Conservation (phyloP, 2,329 filamentous ascomycete species). For the Lasiodiplodia theobromae region DNA sequence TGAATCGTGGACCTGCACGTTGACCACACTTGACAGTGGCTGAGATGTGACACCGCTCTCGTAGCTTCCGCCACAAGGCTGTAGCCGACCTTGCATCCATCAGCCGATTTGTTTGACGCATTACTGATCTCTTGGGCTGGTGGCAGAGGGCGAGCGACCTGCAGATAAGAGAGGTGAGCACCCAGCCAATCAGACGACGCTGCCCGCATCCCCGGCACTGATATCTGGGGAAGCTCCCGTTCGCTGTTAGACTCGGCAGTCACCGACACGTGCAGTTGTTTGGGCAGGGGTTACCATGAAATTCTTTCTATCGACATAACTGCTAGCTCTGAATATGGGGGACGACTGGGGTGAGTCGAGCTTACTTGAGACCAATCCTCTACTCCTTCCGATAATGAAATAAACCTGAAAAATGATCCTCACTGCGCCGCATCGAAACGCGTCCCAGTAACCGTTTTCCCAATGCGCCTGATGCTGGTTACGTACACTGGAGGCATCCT, state of each 20-base stretch:
- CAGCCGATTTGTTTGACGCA: slow-evolving; percentile 12
- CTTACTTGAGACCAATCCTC: slow-evolving; percentile 1
- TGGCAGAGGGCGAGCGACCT: neutral
- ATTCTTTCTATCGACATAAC: neutral
- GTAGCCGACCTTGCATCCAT: neutral
- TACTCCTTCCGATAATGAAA: neutral
- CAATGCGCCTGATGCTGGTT: slow-evolving; percentile 16
- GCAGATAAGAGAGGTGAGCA: slow-evolving; percentile 24
- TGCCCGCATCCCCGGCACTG: slow-evolving; percentile 3
- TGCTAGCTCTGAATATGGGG: slow-evolving; percentile 1
- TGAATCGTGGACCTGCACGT: neutral
- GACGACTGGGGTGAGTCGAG: neutral
- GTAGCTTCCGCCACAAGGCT: neutral
- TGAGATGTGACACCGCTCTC: neutral
- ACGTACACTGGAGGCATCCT: slow-evolving; percentile 10
- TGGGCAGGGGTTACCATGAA: neutral
- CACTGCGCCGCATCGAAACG: slow-evolving; percentile 6
- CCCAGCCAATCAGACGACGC: slow-evolving; percentile 9
- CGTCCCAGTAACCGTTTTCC: neutral
- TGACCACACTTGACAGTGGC: neutral
- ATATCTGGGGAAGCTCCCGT: slow-evolving; percentile 10
- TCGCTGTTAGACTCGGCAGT: neutral
- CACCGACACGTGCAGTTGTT: neutral
- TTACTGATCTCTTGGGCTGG: slow-evolving; percentile 5
- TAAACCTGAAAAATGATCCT: slow-evolving; percentile 1